Base-by-base conservation (phyloP, 306 rosid genomes). In the Casuarina equisetifolia region DNA sequence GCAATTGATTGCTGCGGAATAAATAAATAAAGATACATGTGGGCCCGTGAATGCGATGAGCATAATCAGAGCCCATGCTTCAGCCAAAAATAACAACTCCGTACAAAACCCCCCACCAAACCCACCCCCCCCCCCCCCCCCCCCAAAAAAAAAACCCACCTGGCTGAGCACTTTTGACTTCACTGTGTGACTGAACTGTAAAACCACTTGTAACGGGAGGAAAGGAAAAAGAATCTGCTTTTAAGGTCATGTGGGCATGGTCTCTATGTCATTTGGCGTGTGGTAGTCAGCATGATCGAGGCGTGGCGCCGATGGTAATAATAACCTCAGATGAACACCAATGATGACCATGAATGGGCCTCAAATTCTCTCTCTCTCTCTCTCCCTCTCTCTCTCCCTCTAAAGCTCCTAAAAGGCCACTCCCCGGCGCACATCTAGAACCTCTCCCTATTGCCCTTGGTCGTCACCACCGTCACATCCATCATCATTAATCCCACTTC, bases 271-370 rank as follows among this genome's bases (percentile, higher is more conserved):
- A 50, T 40, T 66, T 67, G 50, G 80, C 35, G 72, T 63, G 72
- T 74, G 35, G 59, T 32, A 25, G 62, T 46, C 67, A 79, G 91
- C 75, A 85, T 85, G 88, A 87, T 89, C 80, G 73, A 77, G 90
- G 96, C 90, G 92, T 90, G 97, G 87, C 84, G 75, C 84, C 82
- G 83, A 79, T 62, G 50, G 78, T 46, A 71, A 88, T 87, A 74
- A 90, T 87, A 62, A 71, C 87, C 12, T 76, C 82, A 80, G 73
- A 83, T 85, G 88, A 83, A 71, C 82, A 11, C 51, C 82, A 84
- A 90, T 90, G 48, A 89, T 91, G 79, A 88, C 57, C 13, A 5
- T 43, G 45, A 82, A 76, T 84, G 91, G 80, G 74, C 73, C 76
- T 46, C 69, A 44, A 3, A 16, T 43, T 48, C 74, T 52, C 20